Base-by-base conservation (phyloP, 2,329 filamentous ascomycete species). In the Cladosporium halotolerans region DNA sequence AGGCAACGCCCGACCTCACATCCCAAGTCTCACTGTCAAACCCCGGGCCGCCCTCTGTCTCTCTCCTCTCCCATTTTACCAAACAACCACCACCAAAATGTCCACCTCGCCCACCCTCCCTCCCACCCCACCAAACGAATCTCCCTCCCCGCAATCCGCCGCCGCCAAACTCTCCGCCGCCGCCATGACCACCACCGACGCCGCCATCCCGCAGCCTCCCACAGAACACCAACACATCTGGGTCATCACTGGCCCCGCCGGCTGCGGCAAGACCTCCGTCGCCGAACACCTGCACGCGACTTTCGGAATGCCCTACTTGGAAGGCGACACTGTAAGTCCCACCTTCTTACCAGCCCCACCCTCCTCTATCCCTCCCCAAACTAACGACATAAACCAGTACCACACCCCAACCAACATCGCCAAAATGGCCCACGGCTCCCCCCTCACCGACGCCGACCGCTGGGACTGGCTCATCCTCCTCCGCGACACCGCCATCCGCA, bases 381-480 rank as follows among this genome's bases (percentile, higher is more conserved):
- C 3, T 34, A 34, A 34, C 11, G 14, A 6, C 36, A 38, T 3
- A 38, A 38, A n/a, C 36, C 41, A 78, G 75, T 77, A 71, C 61
- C 77, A 80, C 62, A 75, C 76, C 1, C 68, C 70, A 34, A 65
- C 69, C 9, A 77, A 79, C 55, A 73, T 79, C 33, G 85, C 91
- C 52, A 99, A 97, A 73, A 99, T 99, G 93, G 79, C 81, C 66
- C 79, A 79, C 61, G 89, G 89, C 61, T 84, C 83, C 53, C 90
- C 93, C 2, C 79, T 99, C 34, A 95, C 88, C 53, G 93, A 99
- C 67, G 85, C 84, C 55, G 93, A 99, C 73, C 86, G 93, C 59
- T 97, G 93, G 93, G 92, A 96, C 75, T 99, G 93, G 93, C 83
- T 99, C 14, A 75, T 76, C 52, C 60, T 70, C 6, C 69, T 78